These are phyloP conservation scores for Claviceps sorghi DNA, from an alignment of 2,329 filamentous ascomycete genomes.

Conservation along the genomic window DNA sequence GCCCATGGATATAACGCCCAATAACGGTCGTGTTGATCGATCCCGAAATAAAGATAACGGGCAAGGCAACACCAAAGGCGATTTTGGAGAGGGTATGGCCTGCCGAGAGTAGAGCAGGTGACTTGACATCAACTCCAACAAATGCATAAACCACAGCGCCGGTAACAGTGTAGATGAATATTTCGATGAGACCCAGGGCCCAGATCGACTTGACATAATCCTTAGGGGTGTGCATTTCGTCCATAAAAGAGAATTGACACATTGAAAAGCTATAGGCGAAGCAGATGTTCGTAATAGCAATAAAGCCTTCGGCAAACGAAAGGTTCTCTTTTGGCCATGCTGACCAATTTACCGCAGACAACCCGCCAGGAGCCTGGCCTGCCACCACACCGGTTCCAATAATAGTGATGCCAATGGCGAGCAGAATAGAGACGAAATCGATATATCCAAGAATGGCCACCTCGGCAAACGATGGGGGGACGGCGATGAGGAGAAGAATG, in stretches of 20 bases:
- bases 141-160: conserved; percentile 56
- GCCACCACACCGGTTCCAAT: conserved; percentile 43
- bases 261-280: conserved; percentile 50
- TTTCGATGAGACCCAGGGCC: conserved; percentile 46
- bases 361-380: conserved; percentile 16
- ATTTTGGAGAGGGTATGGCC: conserved; percentile 45
- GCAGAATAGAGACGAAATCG: conserved; percentile 46
- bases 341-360: conserved; percentile 24
- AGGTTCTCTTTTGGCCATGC: conserved; percentile 31
- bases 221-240: conserved; percentile 35
- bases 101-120: conserved; percentile 54
- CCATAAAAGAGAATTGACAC: conserved; percentile 39
- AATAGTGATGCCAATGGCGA: conserved; percentile 52
- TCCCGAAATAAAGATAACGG: conserved; percentile 61
- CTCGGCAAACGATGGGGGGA: conserved; percentile 34
- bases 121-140: conserved; percentile 46
- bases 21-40: conserved; percentile 47
- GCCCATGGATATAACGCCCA: conserved; percentile 30
- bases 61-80: conserved; percentile 54
- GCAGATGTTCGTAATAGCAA: conserved; percentile 52
- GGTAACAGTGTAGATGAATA: conserved; percentile 50
- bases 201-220: conserved; percentile 41
- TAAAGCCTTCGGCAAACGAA: conserved; percentile 39
- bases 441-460: conserved; percentile 35
- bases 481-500: conserved; percentile 29